Evolutionary conservation across 2,329 filamentous ascomycete genomes (phyloP), one percentile per base, ranked within the genome.

Genomic region (Talaromyces sp.): DNA sequence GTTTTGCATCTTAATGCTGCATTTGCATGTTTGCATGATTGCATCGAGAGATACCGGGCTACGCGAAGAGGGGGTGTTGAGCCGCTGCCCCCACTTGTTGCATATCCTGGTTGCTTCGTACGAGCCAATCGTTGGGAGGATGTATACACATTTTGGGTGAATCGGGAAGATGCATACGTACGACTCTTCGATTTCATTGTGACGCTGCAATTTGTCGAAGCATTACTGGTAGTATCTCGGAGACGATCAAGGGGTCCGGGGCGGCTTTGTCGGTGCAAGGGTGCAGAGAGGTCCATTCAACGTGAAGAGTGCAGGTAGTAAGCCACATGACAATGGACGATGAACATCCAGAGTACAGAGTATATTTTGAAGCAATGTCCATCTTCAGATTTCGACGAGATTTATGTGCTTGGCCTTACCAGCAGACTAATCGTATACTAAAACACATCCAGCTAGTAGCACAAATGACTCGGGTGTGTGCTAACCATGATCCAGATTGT

Each of bases 51-150:
- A 50, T 31, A 28, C 46, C 25, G 28, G 48, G 48, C 48, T 16
- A 18, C 48, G 14, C 48, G 21, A 35, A 33, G 8, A 35, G 48
- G n/a, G n/a, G 12, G n/a, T 18, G 28, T 21, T 54, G 48, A 54
- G 48, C 48, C 48, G 48, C 48, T 54, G 28, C 28, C 28, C 48
- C 48, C 48, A 35, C 48, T 18, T 28, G 46, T 50, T 50, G 46
- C 31, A 8, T 50, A n/a, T 50, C 18, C 14, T n/a, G 46, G 46
- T n/a, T n/a, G 16, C 23, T 28, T 50, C 11, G 23, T n/a, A 50
- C 7, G 46, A 50, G 46, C 46, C 23, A 50, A 50, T 50, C 25
- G 31, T 23, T 9, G 4, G 46, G 23, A 11, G 25, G 28, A 2
- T 31, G 16, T 25, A 6, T 31, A 50, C 46, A 50, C 25, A 31